Evolutionary conservation across 306 rosid genomes (phyloP).

Genomic region (Astragalus membranaceus): DNA sequence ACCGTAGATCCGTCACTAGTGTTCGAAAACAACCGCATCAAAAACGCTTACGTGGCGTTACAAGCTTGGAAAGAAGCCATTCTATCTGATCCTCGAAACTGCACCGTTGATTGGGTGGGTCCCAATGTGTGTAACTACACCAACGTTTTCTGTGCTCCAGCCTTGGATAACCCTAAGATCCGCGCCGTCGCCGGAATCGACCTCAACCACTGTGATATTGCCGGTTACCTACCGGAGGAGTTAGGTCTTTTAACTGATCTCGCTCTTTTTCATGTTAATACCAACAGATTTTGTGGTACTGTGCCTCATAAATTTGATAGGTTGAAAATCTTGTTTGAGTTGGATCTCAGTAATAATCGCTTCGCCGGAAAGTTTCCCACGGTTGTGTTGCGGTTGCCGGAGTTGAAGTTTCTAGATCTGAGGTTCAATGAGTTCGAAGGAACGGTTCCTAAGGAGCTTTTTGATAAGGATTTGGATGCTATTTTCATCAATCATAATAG

Average conservation of each 20-base stretch:
- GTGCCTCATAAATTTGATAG: constrained; percentile 57
- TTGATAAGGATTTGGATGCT: constrained; percentile 80
- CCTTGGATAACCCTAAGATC: constrained; percentile 52
- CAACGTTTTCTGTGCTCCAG: constrained; percentile 64
- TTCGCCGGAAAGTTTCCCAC: constrained; percentile 78
- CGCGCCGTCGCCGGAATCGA: constrained; percentile 88
- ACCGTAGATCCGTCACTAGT: constrained; percentile 61
- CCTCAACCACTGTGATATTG: constrained; percentile 93
- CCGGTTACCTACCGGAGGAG: constrained; percentile 90
- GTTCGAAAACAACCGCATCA: constrained; percentile 58
- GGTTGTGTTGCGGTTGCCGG: constrained; percentile 61
- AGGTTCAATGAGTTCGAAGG: constrained; percentile 95
- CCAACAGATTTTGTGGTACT: constrained; percentile 86
- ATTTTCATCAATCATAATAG: constrained; percentile 81
- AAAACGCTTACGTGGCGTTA: constrained; percentile 65
- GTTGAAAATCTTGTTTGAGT: constrained; percentile 56
- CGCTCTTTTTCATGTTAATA: constrained; percentile 72
- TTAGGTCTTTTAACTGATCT: constrained; percentile 68
- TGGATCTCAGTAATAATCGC: constrained; percentile 86
- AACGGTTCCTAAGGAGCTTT: constrained; percentile 66
- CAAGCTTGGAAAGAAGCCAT: constrained; percentile 88
- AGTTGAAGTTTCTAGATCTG: constrained; percentile 81
- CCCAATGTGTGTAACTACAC: constrained; percentile 61
- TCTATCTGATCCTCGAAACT: constrained; percentile 66
- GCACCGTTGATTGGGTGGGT: constrained; percentile 66